phyloP scores from a whole-genome alignment of 1,284 basidiomycete genomes.

The Cryptococcus deneoformans region DNA sequence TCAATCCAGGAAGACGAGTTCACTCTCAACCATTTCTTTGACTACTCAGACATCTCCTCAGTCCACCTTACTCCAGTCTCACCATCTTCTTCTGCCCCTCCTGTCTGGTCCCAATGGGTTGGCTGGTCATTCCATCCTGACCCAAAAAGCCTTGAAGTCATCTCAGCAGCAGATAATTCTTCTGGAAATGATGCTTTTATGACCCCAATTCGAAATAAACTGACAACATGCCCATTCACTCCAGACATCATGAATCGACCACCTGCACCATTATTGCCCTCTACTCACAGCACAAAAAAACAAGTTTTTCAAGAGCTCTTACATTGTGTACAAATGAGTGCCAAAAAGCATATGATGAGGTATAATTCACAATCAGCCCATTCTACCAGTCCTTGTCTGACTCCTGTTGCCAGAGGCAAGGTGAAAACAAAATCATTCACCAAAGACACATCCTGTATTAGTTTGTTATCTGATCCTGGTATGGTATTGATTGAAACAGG shows the following conservation, averaged over 20 bases:
- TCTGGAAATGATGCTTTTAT: neutral
- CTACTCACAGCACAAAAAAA: neutral
- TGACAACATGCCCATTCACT: no score
- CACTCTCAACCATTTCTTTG: slow-evolving; percentile 11
- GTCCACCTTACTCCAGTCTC: no score
- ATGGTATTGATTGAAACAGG: no score
- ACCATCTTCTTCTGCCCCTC: neutral
- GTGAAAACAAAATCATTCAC: no score
- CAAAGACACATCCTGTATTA: no score
- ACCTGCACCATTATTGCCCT: no score
- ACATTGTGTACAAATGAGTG: slow-evolving; percentile 9
- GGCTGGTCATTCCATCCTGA: slow-evolving; percentile 14
- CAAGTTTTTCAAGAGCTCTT: slow-evolving; percentile 11
- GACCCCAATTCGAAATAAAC: neutral
- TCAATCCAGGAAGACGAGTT: neutral
- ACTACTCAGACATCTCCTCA: neutral
- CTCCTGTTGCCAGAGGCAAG: no score
- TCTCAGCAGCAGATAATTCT: neutral
- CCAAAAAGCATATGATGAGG: slow-evolving; percentile 7
- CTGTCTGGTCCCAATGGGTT: slow-evolving; percentile 5
- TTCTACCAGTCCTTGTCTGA: no score
- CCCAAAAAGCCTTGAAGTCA: neutral
- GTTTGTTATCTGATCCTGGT: no score
- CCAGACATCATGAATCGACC: no score
- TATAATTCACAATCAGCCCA: neutral